Conservation (phyloP, 169 alveolate species). For the Eimeria sp. region DNA sequence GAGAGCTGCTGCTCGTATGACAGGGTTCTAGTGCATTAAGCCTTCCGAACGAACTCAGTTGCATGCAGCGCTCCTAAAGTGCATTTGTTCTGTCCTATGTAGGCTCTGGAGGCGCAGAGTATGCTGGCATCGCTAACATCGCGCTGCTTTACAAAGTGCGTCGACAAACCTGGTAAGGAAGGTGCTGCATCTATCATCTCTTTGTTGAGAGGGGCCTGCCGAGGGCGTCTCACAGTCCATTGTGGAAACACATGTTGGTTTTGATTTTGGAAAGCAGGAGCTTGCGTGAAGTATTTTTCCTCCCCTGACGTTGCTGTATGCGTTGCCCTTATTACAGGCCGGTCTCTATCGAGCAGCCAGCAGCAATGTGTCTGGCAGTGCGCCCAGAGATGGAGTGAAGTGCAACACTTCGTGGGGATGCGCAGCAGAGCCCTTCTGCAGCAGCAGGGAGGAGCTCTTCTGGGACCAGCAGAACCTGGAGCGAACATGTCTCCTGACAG, state of each 20-base stretch:
- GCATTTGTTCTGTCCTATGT: neutral
- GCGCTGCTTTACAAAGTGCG: conserved; percentile 51
- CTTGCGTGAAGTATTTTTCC: neutral
- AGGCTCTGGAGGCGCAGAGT: conserved; percentile 69
- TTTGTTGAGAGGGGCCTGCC: neutral
- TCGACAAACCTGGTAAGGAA: conserved; percentile 49
- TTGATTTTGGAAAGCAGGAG: neutral
- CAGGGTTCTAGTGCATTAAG: too few species aligned
- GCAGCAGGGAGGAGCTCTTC: conserved; percentile 26
- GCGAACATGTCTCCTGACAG: conserved; percentile 24
- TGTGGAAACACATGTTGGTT: neutral
- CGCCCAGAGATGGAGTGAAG: conserved; percentile 77
- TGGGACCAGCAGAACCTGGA: conserved; percentile 2
- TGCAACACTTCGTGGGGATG: conserved; percentile 75
- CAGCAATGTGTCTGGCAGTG: conserved; percentile 79
- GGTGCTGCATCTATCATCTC: neutral
- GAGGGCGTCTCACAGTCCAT: neutral
- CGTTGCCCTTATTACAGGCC: conserved; percentile 47
- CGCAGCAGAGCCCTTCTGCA: conserved; percentile 62
- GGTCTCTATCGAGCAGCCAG: conserved; percentile 65
- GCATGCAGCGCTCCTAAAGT: neutral
- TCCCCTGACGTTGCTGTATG: neutral
- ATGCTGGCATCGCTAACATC: conserved; percentile 56
- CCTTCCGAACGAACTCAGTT: neutral
- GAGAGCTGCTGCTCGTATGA: neutral